Evolutionary conservation across 179 eudicot genomes (phyloP), one percentile per base, ranked within the genome.

Genomic region (Vitellaria paradoxa): DNA sequence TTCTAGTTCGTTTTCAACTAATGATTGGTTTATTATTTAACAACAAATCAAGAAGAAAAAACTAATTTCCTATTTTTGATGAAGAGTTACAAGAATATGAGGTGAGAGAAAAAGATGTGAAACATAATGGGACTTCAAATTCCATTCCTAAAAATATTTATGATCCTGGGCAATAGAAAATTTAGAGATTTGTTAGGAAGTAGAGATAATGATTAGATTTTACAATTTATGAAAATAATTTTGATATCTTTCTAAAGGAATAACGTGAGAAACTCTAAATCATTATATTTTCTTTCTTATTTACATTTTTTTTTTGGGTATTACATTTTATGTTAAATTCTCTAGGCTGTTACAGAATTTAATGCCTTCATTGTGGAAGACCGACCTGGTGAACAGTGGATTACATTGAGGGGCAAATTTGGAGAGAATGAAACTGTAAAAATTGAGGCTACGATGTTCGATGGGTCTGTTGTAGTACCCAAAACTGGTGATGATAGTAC

Each of bases 401-500:
- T 91, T 68, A 91, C 87, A 72, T 84, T 92, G 78, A 85, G 71
- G 75, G 83, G 85, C 64, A 91, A 82, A 73, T 89, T 81, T 71
- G 82, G 82, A 49, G 87, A 79, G 67, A 84, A 88, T 55, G 93
- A 89, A 81, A 83, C 84, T 40, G 85, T 92, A 65, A 87, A 89
- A 75, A 80, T 92, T 61, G 97, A 92, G 85, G 97, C 95, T 57
- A 88, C 94, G 42, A 90, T 92, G 94, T 86, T 89, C 86, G 94
- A 92, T 82, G 92, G 94, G 12, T 84, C 85, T 21, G 75, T 79
- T 73, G 70, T 86, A 65, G 84, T 73, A 74, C 89, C 91, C 60
- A 89, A 79, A 81, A 68, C 83, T 63, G 87, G 84, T 74, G 87
- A 81, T 45, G 88, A 86, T 55, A 56, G 78, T 77, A 82, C 72